Base-by-base conservation (phyloP, 2,329 filamentous ascomycete species). In the Botrytis fabae region DNA sequence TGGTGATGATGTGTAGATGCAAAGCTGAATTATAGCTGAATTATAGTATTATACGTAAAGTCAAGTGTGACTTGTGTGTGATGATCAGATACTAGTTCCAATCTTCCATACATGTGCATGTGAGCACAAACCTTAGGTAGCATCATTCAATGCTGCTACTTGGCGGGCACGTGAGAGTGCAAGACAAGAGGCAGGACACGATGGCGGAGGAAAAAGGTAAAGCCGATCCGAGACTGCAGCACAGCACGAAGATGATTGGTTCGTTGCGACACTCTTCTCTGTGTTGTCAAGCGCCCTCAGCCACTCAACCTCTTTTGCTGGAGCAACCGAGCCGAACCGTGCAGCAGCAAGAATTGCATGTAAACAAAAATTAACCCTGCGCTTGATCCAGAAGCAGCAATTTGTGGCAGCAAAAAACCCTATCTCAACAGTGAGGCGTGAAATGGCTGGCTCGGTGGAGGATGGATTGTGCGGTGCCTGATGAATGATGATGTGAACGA, bases 321-420 rank as follows among this genome's bases (percentile, higher is more conserved):
- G 64, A 32, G 64, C 48, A 68, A 68, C 64, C 14, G 7, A 38
- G 2, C 0, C 32, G 12, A 38, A 35, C 1, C 10, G 35, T 42
- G 14, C 3, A 25, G 20, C 40, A 38, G 20, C 35, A 38, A 60
- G 20, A n/a, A 40, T 8, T 42, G 25, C 2, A 40, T n/a, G 38
- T 42, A 62, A 62, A 62, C 60, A 62, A 61, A 61, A 61, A 54
- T 14, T 25, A 61, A 38, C 59, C 59, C 32, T 61, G 59, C 32
- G 9, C 38, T 38, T 1, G 59, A 22, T 35, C 54, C 32, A 25
- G 32, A 60, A 40, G 2, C 42, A 62, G 32, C 32, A 61, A 61
- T 38, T 38, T 16, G 8, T 25, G 20, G 46, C 0, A n/a, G 22
- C 25, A 16, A 16, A 54, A 54, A 28, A 54, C n/a, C 25, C 48